A percentile compares a stretch with the other conserved stretches of the same genome.
Conservation (phyloP, 768 basidiomycete species). For the Glaciozyma antarctica region DNA sequence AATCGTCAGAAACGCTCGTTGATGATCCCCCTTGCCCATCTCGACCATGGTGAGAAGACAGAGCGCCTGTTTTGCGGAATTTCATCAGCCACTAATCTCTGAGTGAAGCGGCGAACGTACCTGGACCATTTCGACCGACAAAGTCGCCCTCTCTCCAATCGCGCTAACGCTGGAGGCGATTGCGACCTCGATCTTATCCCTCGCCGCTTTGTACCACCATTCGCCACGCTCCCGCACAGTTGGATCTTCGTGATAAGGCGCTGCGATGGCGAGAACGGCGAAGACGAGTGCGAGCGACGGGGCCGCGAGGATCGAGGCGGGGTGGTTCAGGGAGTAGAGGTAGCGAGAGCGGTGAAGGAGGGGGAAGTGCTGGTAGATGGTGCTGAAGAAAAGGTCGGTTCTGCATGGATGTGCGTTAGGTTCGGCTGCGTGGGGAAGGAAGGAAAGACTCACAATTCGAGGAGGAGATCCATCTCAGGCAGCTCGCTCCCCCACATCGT, state of each 20-base stretch:
- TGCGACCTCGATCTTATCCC: constrained; percentile 17
- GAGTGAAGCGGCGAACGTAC: background rate
- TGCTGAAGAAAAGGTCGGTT: constrained; percentile 27
- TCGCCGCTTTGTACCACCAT: constrained; percentile 17
- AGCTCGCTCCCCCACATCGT: constrained; percentile 7
- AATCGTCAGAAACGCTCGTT: constrained; percentile 26
- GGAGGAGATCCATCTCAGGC: constrained; percentile 20
- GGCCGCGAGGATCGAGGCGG: constrained; percentile 12
- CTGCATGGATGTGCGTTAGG: background rate
- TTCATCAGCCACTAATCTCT: too few species aligned
- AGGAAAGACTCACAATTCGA: constrained; percentile 16
- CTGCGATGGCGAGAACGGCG: constrained; percentile 22
- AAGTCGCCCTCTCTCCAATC: background rate
- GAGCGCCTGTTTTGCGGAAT: constrained; percentile 13
- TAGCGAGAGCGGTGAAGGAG: constrained; percentile 31
- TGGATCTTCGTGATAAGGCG: constrained; percentile 20
- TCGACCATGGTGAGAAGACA: constrained; percentile 18
- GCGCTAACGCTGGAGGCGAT: constrained; percentile 8
- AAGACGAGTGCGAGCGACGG: constrained; percentile 26
- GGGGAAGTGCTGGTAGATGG: constrained; percentile 24
- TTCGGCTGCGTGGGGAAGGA: too few species aligned
- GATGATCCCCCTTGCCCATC: constrained; percentile 29
- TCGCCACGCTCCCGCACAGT: background rate
- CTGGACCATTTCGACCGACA: constrained; percentile 30
- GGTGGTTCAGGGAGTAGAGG: constrained; percentile 25